Base-by-base conservation (phyloP, 306 rosid genomes). In the Begonia masoniana region DNA sequence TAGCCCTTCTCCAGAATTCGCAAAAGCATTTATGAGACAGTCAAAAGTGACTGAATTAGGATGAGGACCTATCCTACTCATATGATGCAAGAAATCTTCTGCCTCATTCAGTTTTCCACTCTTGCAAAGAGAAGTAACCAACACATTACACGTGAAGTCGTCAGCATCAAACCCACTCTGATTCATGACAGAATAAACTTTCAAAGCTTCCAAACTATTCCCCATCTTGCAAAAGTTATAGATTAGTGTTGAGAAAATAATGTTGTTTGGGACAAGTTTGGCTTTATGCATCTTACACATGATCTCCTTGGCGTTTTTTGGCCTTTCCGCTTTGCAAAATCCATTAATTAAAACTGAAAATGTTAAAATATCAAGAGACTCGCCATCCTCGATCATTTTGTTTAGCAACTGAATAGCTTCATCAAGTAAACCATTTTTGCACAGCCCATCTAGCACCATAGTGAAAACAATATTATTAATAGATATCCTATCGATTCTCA, bases 281-380 rank as follows among this genome's bases (percentile, higher is more conserved):
- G 72, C 69, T 68, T 52, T 85, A 56, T 68, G 82, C 72, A 85
- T 68, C 77, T 68, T 78, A 68, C 87, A 72, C 74, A 81, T 53
- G 15, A 76, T 68, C 77, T 81, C 87, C 71, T 77, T 82, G 16
- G 72, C 91, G 47, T 64, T 69, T 52, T 65, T 76, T 60, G 81
- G 46, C 76, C 71, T 81, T 73, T 80, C 73, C 57, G 13, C 78
- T 62, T 58, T 76, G 59, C 78, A 76, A 67, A 76, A 75, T 63
- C 84, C 95, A 74, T 76, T 81, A 60, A 85, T 76, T n/a, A 85
- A 84, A 64, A 70, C 84, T 2, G 91, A 78, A 78, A 78, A 81
- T 54, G 84, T 78, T 54, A 78, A 48, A 50, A 76, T 56, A 70
- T 81, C 95, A 45, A 84, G 91, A 51, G 42, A 21, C 13, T 72